These are phyloP conservation scores for Panicum hallii DNA, from an alignment of 202 grass and related monocot genomes.

Conservation along the genomic window DNA sequence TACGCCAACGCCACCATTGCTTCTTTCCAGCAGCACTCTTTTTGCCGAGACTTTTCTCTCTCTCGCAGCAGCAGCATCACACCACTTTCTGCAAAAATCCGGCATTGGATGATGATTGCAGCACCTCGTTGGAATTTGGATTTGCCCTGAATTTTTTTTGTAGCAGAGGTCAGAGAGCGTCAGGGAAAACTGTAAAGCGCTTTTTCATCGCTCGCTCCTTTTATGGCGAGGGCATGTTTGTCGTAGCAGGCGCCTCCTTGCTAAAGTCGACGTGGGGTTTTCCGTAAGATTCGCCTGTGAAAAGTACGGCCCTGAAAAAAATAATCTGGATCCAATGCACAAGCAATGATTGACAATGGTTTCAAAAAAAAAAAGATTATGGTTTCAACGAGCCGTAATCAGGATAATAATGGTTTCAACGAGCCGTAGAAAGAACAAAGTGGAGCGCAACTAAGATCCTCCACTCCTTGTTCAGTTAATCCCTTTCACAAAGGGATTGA, in stretches of 20 bases:
- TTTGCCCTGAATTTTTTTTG: background rate
- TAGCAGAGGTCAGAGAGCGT: background rate
- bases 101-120: constrained; percentile 38
- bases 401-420: background rate
- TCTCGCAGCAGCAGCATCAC: background rate
- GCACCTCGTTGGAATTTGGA: background rate
- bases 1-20: background rate
- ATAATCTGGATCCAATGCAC: background rate
- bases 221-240: constrained; percentile 30
- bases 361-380: too few species aligned
- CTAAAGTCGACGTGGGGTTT: constrained; percentile 39
- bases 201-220: constrained; percentile 38
- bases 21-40: constrained; percentile 8
- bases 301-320: background rate
- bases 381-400: too few species aligned
- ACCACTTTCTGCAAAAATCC: constrained; percentile 49
- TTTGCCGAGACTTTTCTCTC: background rate
- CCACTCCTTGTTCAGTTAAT: too few species aligned
- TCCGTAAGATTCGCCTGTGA: constrained; percentile 41
- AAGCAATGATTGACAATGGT: background rate
- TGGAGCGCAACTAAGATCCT: too few species aligned
- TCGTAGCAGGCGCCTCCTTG: constrained; percentile 35
- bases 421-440: background rate
- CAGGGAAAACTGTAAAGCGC: constrained; percentile 39
- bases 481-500: too few species aligned